Base-by-base conservation (phyloP, 1,284 basidiomycete species). In the Puccinia triticina region DNA sequence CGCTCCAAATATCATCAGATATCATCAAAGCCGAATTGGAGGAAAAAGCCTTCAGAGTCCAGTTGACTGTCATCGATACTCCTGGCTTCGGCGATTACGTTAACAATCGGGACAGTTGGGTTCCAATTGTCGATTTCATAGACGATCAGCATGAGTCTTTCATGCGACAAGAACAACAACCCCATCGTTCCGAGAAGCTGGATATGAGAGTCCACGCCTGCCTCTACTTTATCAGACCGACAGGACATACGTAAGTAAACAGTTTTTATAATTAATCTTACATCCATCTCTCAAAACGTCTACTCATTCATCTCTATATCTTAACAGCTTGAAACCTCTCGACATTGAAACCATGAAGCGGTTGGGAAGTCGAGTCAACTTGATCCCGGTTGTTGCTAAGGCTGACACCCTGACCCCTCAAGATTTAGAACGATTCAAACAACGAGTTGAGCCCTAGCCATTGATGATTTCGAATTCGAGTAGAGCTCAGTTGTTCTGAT, bases 281-380 rank as follows among this genome's bases (percentile, higher is more conserved):
- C 29, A 10, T 73, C 53, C 46, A 29, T 32, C 59, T 29, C 66
- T n/a, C 23, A 43, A 46, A 66, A 67, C 26, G 32, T 50, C 10
- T 37, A 14, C 37, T 26, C 69, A 7, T 29, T 50, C 34, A 50
- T 69, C 77, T 53, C 80, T 85, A 34, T 83, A 34, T 83, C 61
- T 71, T 12, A 74, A 80, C 85, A 95, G 94, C 2, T 89, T 99
- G 85, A 99, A 98, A 89, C 97, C 97, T 57, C 91, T 99, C 77
- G 96, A 99, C 87, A 96, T 99, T 85, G 97, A 98, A 89, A 96
- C 96, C 87, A 98, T 98, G 96, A 98, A 97, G 90, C 92, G 94
- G 83, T 91, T 98, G 48, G 95, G 95, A 29, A 95, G 94, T 66
- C 92, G 95, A 84, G 95, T 97, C 87, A 98, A 98, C 89, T 90